Base-by-base conservation (phyloP, 2,329 filamentous ascomycete genomes). In the Penicillium sp. region DNA sequence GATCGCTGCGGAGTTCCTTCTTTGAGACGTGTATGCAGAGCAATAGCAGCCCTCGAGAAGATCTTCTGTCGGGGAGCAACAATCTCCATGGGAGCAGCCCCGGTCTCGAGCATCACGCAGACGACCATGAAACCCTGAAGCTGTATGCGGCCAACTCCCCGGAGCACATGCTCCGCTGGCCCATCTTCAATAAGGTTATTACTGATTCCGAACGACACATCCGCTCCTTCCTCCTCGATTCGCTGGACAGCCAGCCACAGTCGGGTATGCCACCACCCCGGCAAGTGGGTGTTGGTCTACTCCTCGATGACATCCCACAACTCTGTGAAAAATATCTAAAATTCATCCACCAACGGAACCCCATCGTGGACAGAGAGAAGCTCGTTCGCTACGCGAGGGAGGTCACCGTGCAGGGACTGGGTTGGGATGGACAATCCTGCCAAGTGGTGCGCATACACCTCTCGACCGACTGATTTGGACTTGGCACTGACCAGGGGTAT, bases 361-460 rank as follows among this genome's bases (percentile, higher is more conserved):
- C 66, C 2, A 55, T 68, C 27, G 50, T 68, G 16, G 65, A 68
- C 41, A 47, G 55, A 24, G 65, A 66, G 2, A 63, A 56, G 27
- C 56, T 68, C 33, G 54, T 61, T 50, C 62, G 56, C 2, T 67
- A 67, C 59, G 65, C 65, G 11, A 58, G 60, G 31, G 65, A 68
- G 39, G 63, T 68, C 18, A 66, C 62, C 3, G 44, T 65, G 22
- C 66, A 67, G 36, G 66, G 66, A 9, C 50, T 67, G 40, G 62
- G 63, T 44, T 68, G 65, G 66, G 65, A 68, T 35, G 62, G 63
- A 2, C 65, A 58, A 44, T 67, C 66, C n/a, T 68, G 66, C 53
- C 66, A 65, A 59, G 66, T 68, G 63, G 66, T 68, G 55, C 40
- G 66, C 60, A 51, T 22, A 24, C 19, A n/a, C 19, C 33, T 24